Percentiles rank a stretch among this genome's conserved stretches.
Conservation (phyloP, 2,329 filamentous ascomycete species). For the Phialemoniopsis sp. region DNA sequence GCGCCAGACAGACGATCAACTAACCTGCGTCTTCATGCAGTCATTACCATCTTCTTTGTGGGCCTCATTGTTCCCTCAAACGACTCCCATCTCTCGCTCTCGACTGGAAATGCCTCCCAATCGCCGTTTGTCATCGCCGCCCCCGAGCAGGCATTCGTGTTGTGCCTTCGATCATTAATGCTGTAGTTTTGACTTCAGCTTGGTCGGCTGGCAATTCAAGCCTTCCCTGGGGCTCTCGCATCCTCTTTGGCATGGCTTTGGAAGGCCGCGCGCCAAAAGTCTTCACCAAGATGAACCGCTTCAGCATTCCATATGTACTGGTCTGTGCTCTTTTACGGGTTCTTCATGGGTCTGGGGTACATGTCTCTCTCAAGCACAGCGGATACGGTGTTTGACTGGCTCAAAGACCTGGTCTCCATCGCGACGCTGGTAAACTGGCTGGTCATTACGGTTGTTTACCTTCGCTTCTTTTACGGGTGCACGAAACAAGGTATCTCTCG, state of each 20-base stretch:
- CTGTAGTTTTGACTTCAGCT: conserved; percentile 68
- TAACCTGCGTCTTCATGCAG: too few species aligned
- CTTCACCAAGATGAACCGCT: conserved; percentile 46
- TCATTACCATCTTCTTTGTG: too few species aligned
- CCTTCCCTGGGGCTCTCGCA: conserved; percentile 54
- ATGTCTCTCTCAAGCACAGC: conserved; percentile 53
- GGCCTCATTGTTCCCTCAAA: too few species aligned
- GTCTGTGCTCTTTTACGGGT: conserved; percentile 49
- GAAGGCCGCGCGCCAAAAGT: conserved; percentile 54
- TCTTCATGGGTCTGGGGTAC: conserved; percentile 54
- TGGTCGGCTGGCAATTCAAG: conserved; percentile 67
- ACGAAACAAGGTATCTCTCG: too few species aligned
- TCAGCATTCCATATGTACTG: conserved; percentile 53
- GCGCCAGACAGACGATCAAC: too few species aligned
- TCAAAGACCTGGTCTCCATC: too few species aligned
- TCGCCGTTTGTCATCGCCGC: conserved; percentile 75
- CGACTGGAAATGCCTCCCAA: too few species aligned
- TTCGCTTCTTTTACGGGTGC: too few species aligned
- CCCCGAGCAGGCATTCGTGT: conserved; percentile 60
- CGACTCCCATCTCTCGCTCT: too few species aligned
- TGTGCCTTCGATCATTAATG: conserved; percentile 71
- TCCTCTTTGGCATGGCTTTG: conserved; percentile 55
- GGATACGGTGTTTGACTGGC: conserved; percentile 62
- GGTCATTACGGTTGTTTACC: too few species aligned
- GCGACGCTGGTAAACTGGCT: too few species aligned